phyloP scores from a whole-genome alignment of 1,284 basidiomycete species.

The Peniophora sp. region DNA sequence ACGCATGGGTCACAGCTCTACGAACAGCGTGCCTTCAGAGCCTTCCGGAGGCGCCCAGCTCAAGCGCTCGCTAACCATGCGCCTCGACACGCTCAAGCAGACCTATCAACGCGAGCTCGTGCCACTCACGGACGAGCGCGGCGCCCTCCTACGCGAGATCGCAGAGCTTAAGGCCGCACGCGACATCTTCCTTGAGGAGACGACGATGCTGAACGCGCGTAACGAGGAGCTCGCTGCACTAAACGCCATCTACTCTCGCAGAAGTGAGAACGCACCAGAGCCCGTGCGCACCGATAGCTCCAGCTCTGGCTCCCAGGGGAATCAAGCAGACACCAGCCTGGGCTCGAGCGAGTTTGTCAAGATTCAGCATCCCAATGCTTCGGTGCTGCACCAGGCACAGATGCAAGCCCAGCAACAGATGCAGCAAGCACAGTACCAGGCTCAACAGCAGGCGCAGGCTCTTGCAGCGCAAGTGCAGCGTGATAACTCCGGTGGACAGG shows the following conservation, averaged over 20 bases:
- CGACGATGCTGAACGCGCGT: slow-evolving; percentile 80
- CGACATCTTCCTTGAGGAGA: slow-evolving; percentile 87
- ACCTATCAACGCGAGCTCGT: slow-evolving; percentile 86
- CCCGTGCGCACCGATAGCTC: slow-evolving; percentile 22
- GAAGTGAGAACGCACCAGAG: slow-evolving; percentile 47
- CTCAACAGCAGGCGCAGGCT: slow-evolving; percentile 18
- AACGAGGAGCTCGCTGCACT: slow-evolving; percentile 91
- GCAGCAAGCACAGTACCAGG: slow-evolving; percentile 20
- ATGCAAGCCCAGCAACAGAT: slow-evolving; percentile 20
- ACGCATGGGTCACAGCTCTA: slow-evolving; percentile 11
- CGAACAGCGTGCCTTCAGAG: slow-evolving; percentile 28
- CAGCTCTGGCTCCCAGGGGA: slow-evolving; percentile 9
- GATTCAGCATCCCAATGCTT: slow-evolving; percentile 8
- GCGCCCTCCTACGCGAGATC: slow-evolving; percentile 76
- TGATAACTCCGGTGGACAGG: no score
- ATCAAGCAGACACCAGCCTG: not conserved
- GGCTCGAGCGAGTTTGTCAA: slow-evolving; percentile 2
- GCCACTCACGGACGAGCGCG: slow-evolving; percentile 77
- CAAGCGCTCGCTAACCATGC: slow-evolving; percentile 71
- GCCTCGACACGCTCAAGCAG: slow-evolving; percentile 84
- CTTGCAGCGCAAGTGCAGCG: no score
- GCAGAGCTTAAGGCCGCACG: slow-evolving; percentile 81
- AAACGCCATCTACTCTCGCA: slow-evolving; percentile 71
- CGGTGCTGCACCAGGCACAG: slow-evolving; percentile 3
- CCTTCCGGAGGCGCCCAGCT: slow-evolving; percentile 32